Percentiles rank a stretch among this genome's conserved stretches.
Evolutionary conservation across 2,329 filamentous ascomycete species (phyloP).

Genomic region (Calonectria naviculata): DNA sequence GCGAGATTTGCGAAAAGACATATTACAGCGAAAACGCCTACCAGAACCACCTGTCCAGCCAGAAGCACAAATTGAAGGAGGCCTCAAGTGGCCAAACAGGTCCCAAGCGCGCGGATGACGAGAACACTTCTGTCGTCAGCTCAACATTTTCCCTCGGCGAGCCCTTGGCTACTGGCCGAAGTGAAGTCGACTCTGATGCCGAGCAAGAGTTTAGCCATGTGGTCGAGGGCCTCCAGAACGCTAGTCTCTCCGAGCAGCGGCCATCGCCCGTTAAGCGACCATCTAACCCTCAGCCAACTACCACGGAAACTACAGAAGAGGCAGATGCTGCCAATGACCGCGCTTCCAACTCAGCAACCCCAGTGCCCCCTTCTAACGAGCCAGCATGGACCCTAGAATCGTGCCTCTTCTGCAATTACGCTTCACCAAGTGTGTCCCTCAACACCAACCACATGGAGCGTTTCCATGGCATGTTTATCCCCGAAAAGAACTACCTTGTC

Average conservation of each 20-base stretch:
- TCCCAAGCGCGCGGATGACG: constrained; percentile 65
- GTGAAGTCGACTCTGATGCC: constrained; percentile 71
- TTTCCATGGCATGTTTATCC: constrained; percentile 95
- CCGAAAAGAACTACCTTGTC: constrained; percentile 85
- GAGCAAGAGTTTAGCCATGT: constrained; percentile 83
- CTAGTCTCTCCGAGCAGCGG: constrained; percentile 70
- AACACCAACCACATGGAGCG: constrained; percentile 92
- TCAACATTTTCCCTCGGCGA: constrained; percentile 93
- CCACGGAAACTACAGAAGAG: constrained; percentile 54
- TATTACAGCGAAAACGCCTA: constrained; percentile 98
- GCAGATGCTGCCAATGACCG: constrained; percentile 53
- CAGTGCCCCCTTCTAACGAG: constrained; percentile 46
- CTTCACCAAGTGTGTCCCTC: constrained; percentile 78
- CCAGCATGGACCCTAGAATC: constrained; percentile 58
- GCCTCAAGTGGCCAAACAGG: constrained; percentile 53
- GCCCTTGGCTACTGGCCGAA: constrained; percentile 64
- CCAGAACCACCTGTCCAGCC: constrained; percentile 89
- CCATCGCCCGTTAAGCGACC: constrained; percentile 66
- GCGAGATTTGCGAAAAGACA: constrained; percentile 86
- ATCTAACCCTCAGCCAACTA: constrained; percentile 60
- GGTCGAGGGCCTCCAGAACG: constrained; percentile 79
- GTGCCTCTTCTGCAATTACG: constrained; percentile 94
- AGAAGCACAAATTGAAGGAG: constrained; percentile 80
- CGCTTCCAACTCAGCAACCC: constrained; percentile 56
- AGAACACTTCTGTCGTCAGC: constrained; percentile 85